Base-by-base conservation (phyloP, 2,329 filamentous ascomycete genomes). In the Trichoderma afroharzianum region DNA sequence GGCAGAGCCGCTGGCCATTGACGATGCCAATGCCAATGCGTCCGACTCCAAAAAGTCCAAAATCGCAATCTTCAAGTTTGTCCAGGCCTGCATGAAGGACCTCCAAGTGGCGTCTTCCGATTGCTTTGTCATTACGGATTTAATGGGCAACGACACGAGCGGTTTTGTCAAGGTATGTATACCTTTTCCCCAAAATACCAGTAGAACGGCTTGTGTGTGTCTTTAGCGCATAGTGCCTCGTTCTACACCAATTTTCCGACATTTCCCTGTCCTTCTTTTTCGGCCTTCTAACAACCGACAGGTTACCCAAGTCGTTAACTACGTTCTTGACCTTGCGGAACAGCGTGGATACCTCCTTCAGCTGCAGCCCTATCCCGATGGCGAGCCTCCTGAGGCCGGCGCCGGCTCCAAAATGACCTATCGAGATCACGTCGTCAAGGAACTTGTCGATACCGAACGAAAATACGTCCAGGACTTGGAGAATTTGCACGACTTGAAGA, bases 381-480 rank as follows among this genome's bases (percentile, higher is more conserved):
- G 88, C 43, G 85, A 86, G 67, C 80, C 83, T 14, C 80, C 81
- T n/a, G 81, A 83, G 4, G 72, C 76, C 4, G 72, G 70, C 6
- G 85, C 91, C 62, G 88, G 90, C 70, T 90, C 89, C 1, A 88
- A 93, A 79, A 91, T 91, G 85, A 91, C 86, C 74, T 90, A 91
- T 75, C 85, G 94, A 75, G 93, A 98, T 77, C 93, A 98, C 80
- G 94, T 98, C 73, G 89, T 99, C 57, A 91, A 92, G 78, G 96
- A 99, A 82, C 84, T 99, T 61, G 92, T 99, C 70, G 93, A 95
- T 76, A 98, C 95, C 1, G 96, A 99, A 82, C 91, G 96, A 74
- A 98, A 98, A 82, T 99, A 99, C 77, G 96, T 98, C 4, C 95
- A 98, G 80, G 96, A 99, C 83, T 84, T 99, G 68, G 95, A 98